phyloP scores from a whole-genome alignment of 352 stramenopile species.

The Pythium phragmitis region DNA sequence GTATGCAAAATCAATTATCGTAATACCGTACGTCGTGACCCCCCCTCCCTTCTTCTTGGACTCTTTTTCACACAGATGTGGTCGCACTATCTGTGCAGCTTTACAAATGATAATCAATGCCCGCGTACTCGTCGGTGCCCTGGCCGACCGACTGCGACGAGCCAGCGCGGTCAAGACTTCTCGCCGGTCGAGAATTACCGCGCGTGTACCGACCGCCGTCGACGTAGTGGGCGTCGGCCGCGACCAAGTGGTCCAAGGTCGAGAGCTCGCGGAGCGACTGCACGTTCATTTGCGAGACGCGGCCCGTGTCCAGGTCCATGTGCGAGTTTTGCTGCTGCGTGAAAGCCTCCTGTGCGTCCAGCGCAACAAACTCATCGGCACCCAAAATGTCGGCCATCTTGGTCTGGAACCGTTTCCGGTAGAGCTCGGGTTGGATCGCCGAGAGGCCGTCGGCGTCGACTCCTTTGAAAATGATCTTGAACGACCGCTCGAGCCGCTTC shows the following conservation, averaged over 20 bases:
- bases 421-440: constrained; percentile 80
- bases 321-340: constrained; percentile 87
- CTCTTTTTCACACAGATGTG: no score
- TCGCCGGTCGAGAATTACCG: constrained; percentile 35
- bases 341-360: constrained; percentile 49
- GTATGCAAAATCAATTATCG: no score
- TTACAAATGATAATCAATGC: constrained; percentile 85
- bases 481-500: constrained; percentile 85
- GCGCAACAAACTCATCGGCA: constrained; percentile 65
- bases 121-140: constrained; percentile 80
- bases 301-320: constrained; percentile 82
- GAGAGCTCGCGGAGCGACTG: constrained; percentile 68
- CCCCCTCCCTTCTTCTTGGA: no score
- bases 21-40: no score
- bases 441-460: constrained; percentile 81
- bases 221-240: constrained; percentile 66
- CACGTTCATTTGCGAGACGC: constrained; percentile 54
- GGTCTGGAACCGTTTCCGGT: constrained; percentile 83
- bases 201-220: constrained; percentile 41
- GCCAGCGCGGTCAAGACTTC: constrained; percentile 43
- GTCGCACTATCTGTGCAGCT: no score
- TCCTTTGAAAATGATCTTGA: constrained; percentile 86
- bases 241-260: constrained; percentile 62
- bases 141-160: constrained; percentile 69
- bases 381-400: constrained; percentile 87